Conservation (phyloP, 2,329 filamentous ascomycete genomes). For the Lanzia echinophila region DNA sequence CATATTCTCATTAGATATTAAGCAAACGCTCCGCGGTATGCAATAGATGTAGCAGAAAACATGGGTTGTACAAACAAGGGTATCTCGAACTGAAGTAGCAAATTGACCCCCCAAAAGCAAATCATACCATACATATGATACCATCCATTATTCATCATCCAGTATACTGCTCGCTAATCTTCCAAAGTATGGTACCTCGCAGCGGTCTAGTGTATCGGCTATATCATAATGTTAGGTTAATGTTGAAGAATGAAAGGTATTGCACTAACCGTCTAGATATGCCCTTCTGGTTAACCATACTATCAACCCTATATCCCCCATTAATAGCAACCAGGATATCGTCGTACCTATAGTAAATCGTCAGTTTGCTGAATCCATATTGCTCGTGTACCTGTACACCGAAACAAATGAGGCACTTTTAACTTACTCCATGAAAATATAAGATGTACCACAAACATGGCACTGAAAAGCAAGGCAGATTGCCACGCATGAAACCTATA, state of each 20-base stretch:
- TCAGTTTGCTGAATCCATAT: not conserved
- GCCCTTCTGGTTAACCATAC: conserved; percentile 70
- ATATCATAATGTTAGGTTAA: conserved; percentile 4
- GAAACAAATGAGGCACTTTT: too few relatives aligned
- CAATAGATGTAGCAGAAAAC: not conserved
- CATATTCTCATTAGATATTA: conserved; percentile 21
- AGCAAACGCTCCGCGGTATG: not conserved
- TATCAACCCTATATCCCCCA: conserved; percentile 69
- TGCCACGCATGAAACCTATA: conserved; percentile 94
- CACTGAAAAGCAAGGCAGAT: conserved; percentile 73
- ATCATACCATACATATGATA: not conserved
- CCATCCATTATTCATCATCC: conserved; percentile 60
- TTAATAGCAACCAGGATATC: conserved; percentile 75
- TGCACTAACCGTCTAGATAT: conserved; percentile 63
- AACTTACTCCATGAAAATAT: conserved; percentile 71
- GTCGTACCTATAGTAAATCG: conserved; percentile 37
- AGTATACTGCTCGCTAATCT: conserved; percentile 79
- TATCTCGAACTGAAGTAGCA: conserved; percentile 18
- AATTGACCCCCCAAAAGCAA: not conserved
- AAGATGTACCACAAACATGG: conserved; percentile 69
- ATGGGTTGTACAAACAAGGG: conserved; percentile 16
- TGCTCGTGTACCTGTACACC: too few relatives aligned
- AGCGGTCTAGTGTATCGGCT: conserved; percentile 52
- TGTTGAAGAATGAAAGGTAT: not conserved
- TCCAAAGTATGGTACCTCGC: conserved; percentile 80